Evolutionary conservation across 768 basidiomycete genomes (phyloP).

Genomic region (Clitopilus passeckerianus): DNA sequence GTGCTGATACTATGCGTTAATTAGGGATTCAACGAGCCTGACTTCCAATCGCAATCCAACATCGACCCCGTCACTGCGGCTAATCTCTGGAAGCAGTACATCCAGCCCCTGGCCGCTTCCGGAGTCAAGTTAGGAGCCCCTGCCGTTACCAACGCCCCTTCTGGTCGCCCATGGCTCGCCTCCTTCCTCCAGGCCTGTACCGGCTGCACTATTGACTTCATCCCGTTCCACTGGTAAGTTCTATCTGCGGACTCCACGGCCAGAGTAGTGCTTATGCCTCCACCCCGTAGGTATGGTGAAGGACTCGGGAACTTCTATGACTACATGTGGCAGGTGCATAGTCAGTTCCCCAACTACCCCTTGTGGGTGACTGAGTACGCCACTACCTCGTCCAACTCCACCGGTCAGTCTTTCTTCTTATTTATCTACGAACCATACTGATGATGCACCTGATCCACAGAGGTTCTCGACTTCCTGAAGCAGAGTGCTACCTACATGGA

Average conservation of each 20-base stretch:
- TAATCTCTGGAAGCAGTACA: slow-evolving; percentile 28
- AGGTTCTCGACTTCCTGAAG: slow-evolving; percentile 36
- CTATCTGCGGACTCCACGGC: not conserved
- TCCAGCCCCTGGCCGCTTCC: slow-evolving; percentile 24
- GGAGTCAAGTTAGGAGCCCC: slow-evolving; percentile 29
- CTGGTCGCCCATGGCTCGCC: slow-evolving; percentile 26
- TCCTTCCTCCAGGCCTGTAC: slow-evolving; percentile 27
- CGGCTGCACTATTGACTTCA: slow-evolving; percentile 29
- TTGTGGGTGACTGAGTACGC: slow-evolving; percentile 32
- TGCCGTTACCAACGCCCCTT: slow-evolving; percentile 25
- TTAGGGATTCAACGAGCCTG: slow-evolving; percentile 33
- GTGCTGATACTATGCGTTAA: not conserved
- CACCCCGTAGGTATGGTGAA: slow-evolving; percentile 19
- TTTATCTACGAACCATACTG: not conserved
- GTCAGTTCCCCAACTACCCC: slow-evolving; percentile 23
- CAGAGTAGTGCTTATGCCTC: not conserved
- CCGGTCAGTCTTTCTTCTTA: slow-evolving; percentile 7
- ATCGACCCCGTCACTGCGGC: slow-evolving; percentile 24
- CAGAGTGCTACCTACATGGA: slow-evolving; percentile 37
- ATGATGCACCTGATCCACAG: slow-evolving; percentile 6
- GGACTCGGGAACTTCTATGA: slow-evolving; percentile 26
- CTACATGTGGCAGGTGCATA: slow-evolving; percentile 27
- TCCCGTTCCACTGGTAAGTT: slow-evolving; percentile 29
- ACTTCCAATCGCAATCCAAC: slow-evolving; percentile 26
- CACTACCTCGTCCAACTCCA: slow-evolving; percentile 11